phyloP scores from a whole-genome alignment of 805 yeast genomes.

The Saccharomycopsis malanga region DNA sequence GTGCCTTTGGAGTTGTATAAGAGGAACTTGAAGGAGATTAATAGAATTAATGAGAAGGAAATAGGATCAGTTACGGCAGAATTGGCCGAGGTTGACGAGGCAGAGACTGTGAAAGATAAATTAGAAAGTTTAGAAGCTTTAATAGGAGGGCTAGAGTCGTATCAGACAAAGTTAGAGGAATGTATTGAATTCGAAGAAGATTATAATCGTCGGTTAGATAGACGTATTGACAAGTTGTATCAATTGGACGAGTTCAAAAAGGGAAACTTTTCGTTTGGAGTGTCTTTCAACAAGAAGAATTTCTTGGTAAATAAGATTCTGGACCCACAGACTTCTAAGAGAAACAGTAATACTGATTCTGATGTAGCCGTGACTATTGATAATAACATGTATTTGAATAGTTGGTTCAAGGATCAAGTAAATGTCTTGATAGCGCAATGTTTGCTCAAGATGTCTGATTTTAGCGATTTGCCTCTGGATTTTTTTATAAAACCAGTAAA shows the following conservation, averaged over 20 bases:
- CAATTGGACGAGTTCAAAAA: constrained; percentile 2
- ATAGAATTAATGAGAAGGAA: constrained; percentile 19
- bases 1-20: constrained; percentile 21
- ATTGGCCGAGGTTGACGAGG: neutral
- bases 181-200: constrained; percentile 14
- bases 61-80: neutral
- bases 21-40: constrained; percentile 19
- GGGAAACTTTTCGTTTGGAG: neutral
- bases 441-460: constrained; percentile 15
- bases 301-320: neutral
- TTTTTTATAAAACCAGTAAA: constrained; percentile 16
- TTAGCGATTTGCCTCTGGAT: constrained; percentile 11
- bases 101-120: neutral
- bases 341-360: neutral
- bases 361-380: neutral
- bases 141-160: constrained; percentile 9
- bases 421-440: constrained; percentile 18
- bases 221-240: constrained; percentile 9
- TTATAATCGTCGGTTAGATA: constrained; percentile 8
- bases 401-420: constrained; percentile 17
- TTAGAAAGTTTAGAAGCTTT: constrained; percentile 1
- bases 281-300: constrained; percentile 1
- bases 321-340: neutral
- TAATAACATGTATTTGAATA: neutral
- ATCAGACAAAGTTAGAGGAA: constrained; percentile 13